Conservation (phyloP, 2,329 filamentous ascomycete species). For the Beauveria brongniartii region DNA sequence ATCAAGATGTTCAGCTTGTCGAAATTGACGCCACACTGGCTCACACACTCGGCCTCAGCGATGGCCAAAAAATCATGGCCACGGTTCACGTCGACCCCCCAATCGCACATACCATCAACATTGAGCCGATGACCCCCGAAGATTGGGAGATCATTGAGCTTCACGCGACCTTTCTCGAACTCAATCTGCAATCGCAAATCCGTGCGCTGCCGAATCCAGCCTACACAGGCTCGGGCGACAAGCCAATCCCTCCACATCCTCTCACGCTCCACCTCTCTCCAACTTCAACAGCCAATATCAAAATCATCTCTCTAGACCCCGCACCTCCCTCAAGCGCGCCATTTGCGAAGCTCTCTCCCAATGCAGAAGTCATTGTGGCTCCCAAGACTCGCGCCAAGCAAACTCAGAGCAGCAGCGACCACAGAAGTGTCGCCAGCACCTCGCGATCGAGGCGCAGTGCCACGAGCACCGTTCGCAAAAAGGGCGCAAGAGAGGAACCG, state of each 20-base stretch:
- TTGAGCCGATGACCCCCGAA: conserved; percentile 87
- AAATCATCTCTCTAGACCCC: conserved; percentile 75
- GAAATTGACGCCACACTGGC: conserved; percentile 86
- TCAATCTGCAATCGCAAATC: conserved; percentile 89
- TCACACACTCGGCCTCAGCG: conserved; percentile 63
- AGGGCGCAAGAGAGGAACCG: conserved; percentile 53
- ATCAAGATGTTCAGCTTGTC: conserved; percentile 69
- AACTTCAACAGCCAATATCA: conserved; percentile 89
- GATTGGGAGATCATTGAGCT: conserved; percentile 99
- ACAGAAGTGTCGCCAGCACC: conserved; percentile 69
- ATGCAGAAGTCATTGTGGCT: conserved; percentile 94
- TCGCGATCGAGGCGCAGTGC: conserved; percentile 74
- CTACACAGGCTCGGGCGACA: conserved; percentile 44
- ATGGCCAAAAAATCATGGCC: conserved; percentile 69
- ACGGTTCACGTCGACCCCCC: conserved; percentile 83
- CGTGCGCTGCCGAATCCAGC: conserved; percentile 84
- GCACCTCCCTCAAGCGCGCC: conserved; percentile 56
- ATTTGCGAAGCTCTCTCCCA: conserved; percentile 87
- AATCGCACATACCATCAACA: conserved; percentile 87
- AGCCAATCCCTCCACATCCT: conserved; percentile 57
- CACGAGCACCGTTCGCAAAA: conserved; percentile 57
- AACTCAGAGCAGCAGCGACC: conserved; percentile 60
- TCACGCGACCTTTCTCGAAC: conserved; percentile 88
- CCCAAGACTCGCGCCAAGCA: conserved; percentile 77
- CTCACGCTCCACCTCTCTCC: conserved; percentile 89